Base-by-base conservation (phyloP, 2,329 filamentous ascomycete genomes). In the Colletotrichum sp. region DNA sequence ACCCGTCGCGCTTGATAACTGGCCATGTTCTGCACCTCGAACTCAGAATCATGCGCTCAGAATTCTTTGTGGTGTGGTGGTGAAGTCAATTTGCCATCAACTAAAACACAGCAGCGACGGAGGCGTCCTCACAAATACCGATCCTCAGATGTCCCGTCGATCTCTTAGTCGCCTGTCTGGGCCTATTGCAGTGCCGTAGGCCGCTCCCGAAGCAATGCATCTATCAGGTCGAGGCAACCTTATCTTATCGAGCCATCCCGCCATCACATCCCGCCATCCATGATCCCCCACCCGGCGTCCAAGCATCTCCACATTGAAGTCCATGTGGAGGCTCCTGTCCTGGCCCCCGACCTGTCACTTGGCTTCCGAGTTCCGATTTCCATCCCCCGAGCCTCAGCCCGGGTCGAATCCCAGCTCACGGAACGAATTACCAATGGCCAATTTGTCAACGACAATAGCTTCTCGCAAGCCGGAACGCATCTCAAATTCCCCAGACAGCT, bases 301-400 rank as follows among this genome's bases (percentile, higher is more conserved):
- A 22, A 12, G 60, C 22, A 25, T 25, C 61, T 65, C 61, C 61
- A 65, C 61, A 65, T 67, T 8, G 64, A 52, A 7, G 52, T 43
- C 67, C 67, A 61, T 68, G 66, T 64, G 60, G 52, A 34, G n/a
- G 16, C 30, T 30, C 22, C 22, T 15, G 13, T 39, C 28, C 27
- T 28, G 36, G 32, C 52, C 55, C 9, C 55, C 61, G 12, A 18
- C 48, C 16, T 25, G 32, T 22, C 48, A 18, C 25, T 8, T 22
- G 18, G 6, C 36, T 75, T 72, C 73, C 73, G 73, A 73, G 69
- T 75, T 75, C 73, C 73, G 73, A 75, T 32, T 68, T 75, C 73
- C 73, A 68, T 22, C n/a, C 56, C 56, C 69, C 70, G 62, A 75
- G 12, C 13, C 34, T 55, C 28, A n/a, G 28, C 52, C 62, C 69